Conservation (phyloP, 345 rosid species). For the Moricandia arvensis region DNA sequence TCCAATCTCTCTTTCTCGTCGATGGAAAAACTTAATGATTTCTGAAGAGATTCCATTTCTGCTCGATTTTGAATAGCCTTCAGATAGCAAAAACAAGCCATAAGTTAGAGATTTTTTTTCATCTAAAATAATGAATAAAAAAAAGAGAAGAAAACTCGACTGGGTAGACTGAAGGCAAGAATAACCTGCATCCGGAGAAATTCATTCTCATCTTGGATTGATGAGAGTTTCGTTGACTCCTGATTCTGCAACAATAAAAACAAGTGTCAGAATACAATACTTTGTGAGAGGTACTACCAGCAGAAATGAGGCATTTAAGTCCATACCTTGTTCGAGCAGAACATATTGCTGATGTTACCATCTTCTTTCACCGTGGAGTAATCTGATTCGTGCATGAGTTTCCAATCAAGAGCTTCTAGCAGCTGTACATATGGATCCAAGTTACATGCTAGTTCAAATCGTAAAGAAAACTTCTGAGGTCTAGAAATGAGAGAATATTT, state of each 20-base stretch:
- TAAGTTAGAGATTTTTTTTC: not conserved
- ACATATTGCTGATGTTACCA: constrained; percentile 38
- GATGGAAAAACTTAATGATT: constrained; percentile 57
- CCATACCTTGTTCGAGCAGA: constrained; percentile 49
- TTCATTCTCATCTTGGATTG: constrained; percentile 74
- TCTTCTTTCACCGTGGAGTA: constrained; percentile 39
- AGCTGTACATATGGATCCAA: constrained; percentile 49
- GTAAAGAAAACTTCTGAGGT: constrained; percentile 1
- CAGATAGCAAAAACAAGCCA: not conserved
- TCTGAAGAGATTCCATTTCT: constrained; percentile 67
- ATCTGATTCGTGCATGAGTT: constrained; percentile 88
- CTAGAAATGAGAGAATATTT: not conserved
- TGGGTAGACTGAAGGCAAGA: not conserved
- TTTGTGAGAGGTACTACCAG: constrained; percentile 1
- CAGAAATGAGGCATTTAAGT: too few relatives aligned
- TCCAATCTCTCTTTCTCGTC: constrained; percentile 74
- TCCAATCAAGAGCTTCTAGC: constrained; percentile 98
- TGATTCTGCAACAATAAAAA: constrained; percentile 45
- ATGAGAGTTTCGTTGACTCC: constrained; percentile 51
- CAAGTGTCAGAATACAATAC: not conserved
- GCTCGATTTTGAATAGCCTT: constrained; percentile 83
- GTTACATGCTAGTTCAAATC: constrained; percentile 2
- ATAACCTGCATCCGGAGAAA: constrained; percentile 86
- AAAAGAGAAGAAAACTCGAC: not conserved
- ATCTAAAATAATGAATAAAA: too few relatives aligned